Conservation (phyloP, 768 basidiomycete genomes). For the Tulasnella sp. region DNA sequence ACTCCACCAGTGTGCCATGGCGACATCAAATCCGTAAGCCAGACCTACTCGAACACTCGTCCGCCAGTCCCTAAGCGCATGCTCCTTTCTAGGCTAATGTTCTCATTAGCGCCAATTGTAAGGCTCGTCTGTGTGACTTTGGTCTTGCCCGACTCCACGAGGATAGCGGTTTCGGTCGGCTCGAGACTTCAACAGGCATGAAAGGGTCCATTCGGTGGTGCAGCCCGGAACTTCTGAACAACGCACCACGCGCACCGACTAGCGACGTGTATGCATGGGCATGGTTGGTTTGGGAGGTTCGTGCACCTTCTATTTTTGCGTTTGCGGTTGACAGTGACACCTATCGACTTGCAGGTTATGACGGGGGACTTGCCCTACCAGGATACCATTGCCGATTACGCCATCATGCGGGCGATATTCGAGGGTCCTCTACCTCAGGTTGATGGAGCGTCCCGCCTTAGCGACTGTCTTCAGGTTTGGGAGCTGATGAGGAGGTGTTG, state of each 20-base stretch:
- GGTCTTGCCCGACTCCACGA: background rate
- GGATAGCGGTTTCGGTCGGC: background rate
- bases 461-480: background rate
- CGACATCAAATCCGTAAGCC: background rate
- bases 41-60: background rate
- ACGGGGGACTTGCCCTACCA: background rate
- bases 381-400: background rate
- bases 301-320: background rate
- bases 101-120: background rate
- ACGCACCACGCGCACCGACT: background rate
- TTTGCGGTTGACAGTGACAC: background rate
- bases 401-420: background rate
- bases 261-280: background rate
- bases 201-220: conserved; percentile 5
- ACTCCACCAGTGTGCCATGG: background rate
- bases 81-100: background rate
- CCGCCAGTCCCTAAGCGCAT: background rate
- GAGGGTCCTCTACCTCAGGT: background rate
- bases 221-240: background rate
- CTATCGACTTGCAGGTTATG: background rate
- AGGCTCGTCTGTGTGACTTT: conserved; percentile 3
- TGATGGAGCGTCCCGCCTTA: background rate
- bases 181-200: background rate
- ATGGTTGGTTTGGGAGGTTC: background rate
- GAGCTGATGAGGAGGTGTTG: background rate